These are phyloP conservation scores for Silene latifolia DNA, from an alignment of 148 eudicot genomes.

Conservation along the genomic window DNA sequence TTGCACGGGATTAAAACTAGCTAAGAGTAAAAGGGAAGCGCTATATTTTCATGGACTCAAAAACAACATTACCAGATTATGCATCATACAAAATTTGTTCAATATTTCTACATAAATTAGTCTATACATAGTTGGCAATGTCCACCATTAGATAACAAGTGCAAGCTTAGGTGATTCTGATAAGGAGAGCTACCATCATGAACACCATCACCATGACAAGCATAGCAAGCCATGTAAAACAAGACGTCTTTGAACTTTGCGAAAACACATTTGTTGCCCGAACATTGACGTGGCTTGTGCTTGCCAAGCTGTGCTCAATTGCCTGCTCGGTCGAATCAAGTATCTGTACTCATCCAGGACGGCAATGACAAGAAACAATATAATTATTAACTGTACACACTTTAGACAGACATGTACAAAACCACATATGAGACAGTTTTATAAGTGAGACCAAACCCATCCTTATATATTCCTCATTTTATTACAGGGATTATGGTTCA, in stretches of 20 bases:
- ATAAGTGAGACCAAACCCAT: too few species aligned
- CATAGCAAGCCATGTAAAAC: constrained; percentile 79
- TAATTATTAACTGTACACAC: neutral
- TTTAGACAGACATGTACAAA: neutral
- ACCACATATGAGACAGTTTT: too few species aligned
- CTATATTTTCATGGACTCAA: too few species aligned
- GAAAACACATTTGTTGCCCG: constrained; percentile 63
- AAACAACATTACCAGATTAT: too few species aligned
- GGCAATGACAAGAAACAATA: neutral
- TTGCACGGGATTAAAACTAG: too few species aligned
- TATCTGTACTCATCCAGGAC: constrained; percentile 40
- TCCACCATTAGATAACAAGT: neutral
- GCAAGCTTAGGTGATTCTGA: constrained; percentile 62
- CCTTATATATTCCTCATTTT: neutral
- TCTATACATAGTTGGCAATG: neutral
- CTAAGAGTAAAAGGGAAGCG: too few species aligned
- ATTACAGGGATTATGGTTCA: neutral
- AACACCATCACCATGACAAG: constrained; percentile 65
- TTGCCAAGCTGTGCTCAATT: constrained; percentile 86
- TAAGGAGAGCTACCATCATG: constrained; percentile 85
- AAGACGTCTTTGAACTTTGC: constrained; percentile 67
- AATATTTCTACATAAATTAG: neutral
- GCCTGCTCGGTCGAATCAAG: constrained; percentile 95
- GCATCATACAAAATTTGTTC: neutral
- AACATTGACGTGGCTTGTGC: constrained; percentile 67